Evolutionary conservation across 192 early-diverging fungal species (phyloP).

Genomic region (Pilobolus umbonatus): DNA sequence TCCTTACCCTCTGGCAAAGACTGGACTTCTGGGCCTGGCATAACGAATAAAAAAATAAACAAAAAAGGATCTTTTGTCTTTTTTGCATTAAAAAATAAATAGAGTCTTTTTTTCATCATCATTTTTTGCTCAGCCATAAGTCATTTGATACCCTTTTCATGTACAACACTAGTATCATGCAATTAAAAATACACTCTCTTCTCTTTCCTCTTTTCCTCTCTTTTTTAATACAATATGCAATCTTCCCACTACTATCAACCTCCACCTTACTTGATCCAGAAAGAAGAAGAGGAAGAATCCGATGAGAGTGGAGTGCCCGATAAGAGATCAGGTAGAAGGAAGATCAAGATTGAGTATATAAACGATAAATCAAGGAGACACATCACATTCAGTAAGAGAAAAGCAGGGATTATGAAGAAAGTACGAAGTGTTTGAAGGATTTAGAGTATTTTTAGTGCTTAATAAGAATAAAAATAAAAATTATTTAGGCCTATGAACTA

Average conservation of each 20-base stretch:
- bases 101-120: no score
- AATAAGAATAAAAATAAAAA: no score
- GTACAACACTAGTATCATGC: no score
- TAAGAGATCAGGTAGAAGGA: constrained; percentile 79
- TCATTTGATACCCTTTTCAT: no score
- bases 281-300: constrained; percentile 59
- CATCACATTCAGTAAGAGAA: constrained; percentile 94
- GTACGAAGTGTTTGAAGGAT: constrained; percentile 20
- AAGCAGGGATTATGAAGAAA: constrained; percentile 99
- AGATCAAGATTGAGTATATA: constrained; percentile 96
- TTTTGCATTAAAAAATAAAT: no score
- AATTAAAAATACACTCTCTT: no score
- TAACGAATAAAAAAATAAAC: no score
- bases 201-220: neutral
- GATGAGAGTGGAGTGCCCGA: constrained; percentile 52
- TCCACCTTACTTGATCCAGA: neutral
- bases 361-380: constrained; percentile 89
- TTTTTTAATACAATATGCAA: neutral
- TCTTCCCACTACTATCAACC: neutral
- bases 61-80: no score
- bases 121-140: no score
- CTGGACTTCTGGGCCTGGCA: no score
- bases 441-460: no score
- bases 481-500: constrained; percentile 76
- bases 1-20: no score